Percentiles rank a stretch among this genome's conserved stretches.
These are phyloP conservation scores for Uncinocarpus reesii DNA, from an alignment of 2,329 filamentous ascomycete species.

Conservation along the genomic window DNA sequence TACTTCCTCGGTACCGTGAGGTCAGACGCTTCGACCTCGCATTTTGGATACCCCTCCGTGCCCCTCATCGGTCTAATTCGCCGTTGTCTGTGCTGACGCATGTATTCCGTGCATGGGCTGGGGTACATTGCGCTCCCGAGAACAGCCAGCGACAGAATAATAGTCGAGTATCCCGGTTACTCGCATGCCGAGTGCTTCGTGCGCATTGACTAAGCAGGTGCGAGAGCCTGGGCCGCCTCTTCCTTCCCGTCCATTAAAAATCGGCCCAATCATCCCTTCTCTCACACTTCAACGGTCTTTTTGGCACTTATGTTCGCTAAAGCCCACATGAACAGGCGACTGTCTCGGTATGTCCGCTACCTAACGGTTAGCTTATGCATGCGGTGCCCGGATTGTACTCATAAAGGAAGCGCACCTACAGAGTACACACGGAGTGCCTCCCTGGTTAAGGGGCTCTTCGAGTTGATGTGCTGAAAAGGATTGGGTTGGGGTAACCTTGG, in stretches of 20 bases:
- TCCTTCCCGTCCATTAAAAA: constrained; percentile 1
- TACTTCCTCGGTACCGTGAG: not conserved
- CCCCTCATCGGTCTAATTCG: constrained; percentile 5
- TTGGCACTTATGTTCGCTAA: not conserved
- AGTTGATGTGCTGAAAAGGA: not conserved
- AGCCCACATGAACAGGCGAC: not conserved
- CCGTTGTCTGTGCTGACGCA: not conserved
- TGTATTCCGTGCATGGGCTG: not conserved
- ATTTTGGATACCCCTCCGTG: constrained; percentile 1
- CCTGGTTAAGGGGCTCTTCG: not conserved
- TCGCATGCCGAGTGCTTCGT: not conserved
- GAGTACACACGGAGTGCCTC: not conserved
- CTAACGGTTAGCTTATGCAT: not conserved
- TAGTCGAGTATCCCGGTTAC: no score
- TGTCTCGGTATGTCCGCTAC: not conserved
- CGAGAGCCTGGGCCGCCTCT: not conserved
- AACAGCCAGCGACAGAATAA: no score
- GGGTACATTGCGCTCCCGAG: not conserved
- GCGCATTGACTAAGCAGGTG: constrained; percentile 2
- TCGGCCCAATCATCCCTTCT: constrained; percentile 1
- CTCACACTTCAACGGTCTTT: not conserved
- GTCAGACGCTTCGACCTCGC: constrained; percentile 2
- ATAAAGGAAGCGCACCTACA: not conserved
- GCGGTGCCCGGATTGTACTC: not conserved
- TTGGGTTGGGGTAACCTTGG: not conserved